These are phyloP conservation scores for Coniella vitis DNA, from an alignment of 2,329 filamentous ascomycete genomes.

Conservation along the genomic window DNA sequence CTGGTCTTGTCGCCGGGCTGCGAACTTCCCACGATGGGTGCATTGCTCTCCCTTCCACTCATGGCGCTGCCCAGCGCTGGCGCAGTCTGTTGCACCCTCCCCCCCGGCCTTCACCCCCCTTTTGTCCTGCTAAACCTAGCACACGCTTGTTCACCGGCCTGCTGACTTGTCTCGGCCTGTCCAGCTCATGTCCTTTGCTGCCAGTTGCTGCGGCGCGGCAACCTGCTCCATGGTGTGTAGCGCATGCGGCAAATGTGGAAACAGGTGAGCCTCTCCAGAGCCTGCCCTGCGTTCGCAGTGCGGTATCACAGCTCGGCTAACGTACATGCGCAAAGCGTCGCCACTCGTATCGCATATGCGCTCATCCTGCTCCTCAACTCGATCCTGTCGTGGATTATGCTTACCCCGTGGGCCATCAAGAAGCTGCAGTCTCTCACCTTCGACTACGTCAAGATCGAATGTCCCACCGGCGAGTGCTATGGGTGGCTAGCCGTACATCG, in stretches of 20 bases:
- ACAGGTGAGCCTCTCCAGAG: slow-evolving; percentile 55
- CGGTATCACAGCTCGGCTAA: slow-evolving; percentile 17
- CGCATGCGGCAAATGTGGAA: slow-evolving; percentile 93
- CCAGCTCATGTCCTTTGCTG: slow-evolving; percentile 69
- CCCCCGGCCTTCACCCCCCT: neutral
- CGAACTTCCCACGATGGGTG: slow-evolving; percentile 64
- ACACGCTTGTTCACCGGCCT: neutral
- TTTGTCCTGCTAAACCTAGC: neutral
- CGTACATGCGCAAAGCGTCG: slow-evolving; percentile 55
- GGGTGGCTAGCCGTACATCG: slow-evolving; percentile 95
- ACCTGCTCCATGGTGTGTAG: slow-evolving; percentile 95
- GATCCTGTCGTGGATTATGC: slow-evolving; percentile 97
- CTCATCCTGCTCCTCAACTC: slow-evolving; percentile 91
- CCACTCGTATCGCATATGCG: slow-evolving; percentile 93
- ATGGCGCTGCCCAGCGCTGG: slow-evolving; percentile 80
- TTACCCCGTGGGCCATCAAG: slow-evolving; percentile 96
- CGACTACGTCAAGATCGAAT: slow-evolving; percentile 94
- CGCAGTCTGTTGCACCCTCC: slow-evolving; percentile 55
- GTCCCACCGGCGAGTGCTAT: slow-evolving; percentile 82
- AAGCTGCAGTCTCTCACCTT: slow-evolving; percentile 88
- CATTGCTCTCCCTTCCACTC: slow-evolving; percentile 80
- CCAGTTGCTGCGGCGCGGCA: slow-evolving; percentile 92
- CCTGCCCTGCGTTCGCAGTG: slow-evolving; percentile 1
- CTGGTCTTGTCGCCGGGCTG: neutral
- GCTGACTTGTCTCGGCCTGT: slow-evolving; percentile 8